Evolutionary conservation across 2,329 filamentous ascomycete genomes (phyloP).

Genomic region (Aspergillus aculeatus): DNA sequence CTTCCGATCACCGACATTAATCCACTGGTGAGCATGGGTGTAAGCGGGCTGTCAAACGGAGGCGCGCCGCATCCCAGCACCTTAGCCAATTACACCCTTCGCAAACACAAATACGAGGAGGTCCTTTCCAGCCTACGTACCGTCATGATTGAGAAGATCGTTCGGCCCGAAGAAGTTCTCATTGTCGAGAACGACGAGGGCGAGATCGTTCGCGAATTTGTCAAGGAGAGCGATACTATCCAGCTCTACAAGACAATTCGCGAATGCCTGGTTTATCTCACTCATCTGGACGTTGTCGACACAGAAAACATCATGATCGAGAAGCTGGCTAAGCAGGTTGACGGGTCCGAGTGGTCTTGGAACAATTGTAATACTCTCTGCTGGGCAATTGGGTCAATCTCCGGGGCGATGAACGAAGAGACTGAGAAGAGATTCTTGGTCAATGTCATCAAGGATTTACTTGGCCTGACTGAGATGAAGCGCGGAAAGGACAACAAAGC

Average conservation of each 20-base stretch:
- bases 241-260: slow-evolving; percentile 98
- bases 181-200: slow-evolving; percentile 99
- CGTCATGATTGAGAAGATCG: slow-evolving; percentile 99
- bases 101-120: slow-evolving; percentile 97
- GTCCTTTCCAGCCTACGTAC: slow-evolving; percentile 89
- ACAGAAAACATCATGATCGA: slow-evolving; percentile 99
- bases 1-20: slow-evolving; percentile 92
- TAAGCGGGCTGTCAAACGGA: slow-evolving; percentile 68
- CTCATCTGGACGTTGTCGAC: slow-evolving; percentile 94
- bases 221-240: slow-evolving; percentile 98
- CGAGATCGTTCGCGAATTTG: slow-evolving; percentile 97
- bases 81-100: slow-evolving; percentile 85
- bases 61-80: slow-evolving; percentile 81
- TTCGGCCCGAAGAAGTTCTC: slow-evolving; percentile 92
- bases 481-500: slow-evolving; percentile 99
- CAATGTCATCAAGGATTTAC: slow-evolving; percentile 96
- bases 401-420: slow-evolving; percentile 98
- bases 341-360: slow-evolving; percentile 97
- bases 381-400: slow-evolving; percentile 99
- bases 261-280: slow-evolving; percentile 95
- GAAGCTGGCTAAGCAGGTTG: slow-evolving; percentile 91
- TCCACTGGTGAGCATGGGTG: slow-evolving; percentile 77
- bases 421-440: slow-evolving; percentile 98
- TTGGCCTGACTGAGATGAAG: slow-evolving; percentile 98
- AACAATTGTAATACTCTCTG: slow-evolving; percentile 99